Percentiles rank a stretch among this genome's conserved stretches.
phyloP scores from a whole-genome alignment of 345 rosid species.

The Syzygium oleosum region DNA sequence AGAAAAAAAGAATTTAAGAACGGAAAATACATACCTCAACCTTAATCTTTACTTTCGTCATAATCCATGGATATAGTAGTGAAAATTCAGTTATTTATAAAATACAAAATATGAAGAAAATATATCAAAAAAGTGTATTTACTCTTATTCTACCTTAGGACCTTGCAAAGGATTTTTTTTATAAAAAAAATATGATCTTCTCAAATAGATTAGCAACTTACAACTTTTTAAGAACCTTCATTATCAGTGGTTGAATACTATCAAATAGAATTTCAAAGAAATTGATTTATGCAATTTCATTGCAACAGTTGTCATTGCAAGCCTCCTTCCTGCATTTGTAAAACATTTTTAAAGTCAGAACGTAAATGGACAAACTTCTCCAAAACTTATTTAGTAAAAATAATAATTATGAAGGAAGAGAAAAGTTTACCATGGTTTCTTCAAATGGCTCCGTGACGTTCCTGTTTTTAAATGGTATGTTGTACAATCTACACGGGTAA shows the following conservation, averaged over 20 bases:
- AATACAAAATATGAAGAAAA: too few species aligned
- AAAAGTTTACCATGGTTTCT: background rate
- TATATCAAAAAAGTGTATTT: too few species aligned
- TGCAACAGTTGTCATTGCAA: background rate
- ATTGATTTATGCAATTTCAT: background rate
- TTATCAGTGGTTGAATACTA: background rate
- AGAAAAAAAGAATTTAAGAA: too few species aligned
- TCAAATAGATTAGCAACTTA: background rate
- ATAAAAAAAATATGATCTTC: too few species aligned
- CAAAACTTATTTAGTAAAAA: too few species aligned
- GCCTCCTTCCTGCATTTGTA: background rate
- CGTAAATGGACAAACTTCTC: background rate
- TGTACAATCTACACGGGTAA: fast-evolving
- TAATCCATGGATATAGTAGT: too few species aligned
- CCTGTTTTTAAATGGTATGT: fast-evolving
- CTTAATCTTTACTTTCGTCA: too few species aligned
- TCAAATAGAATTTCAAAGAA: background rate
- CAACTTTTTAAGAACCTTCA: background rate
- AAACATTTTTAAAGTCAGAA: background rate
- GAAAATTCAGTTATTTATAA: too few species aligned
- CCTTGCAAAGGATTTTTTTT: background rate
- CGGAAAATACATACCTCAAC: too few species aligned
- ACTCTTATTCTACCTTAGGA: background rate
- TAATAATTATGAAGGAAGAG: background rate
- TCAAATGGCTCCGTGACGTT: background rate